Evolutionary conservation across 257 asterid genomes (phyloP).

Genomic region (Solanum bulbocastanum): DNA sequence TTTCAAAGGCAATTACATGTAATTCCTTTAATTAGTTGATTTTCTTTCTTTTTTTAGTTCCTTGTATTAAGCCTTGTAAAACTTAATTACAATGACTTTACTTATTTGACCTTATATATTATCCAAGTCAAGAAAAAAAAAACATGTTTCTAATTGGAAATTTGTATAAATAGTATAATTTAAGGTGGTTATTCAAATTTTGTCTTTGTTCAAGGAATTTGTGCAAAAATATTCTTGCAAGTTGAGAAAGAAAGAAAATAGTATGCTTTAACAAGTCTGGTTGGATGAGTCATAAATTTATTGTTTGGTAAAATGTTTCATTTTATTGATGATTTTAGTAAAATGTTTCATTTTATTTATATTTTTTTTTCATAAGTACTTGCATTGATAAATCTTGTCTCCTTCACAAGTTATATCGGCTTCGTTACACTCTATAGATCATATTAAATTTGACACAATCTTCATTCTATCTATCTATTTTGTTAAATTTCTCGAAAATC

Average conservation of each 20-base stretch:
- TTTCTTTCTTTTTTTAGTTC: background rate
- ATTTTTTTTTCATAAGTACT: no score
- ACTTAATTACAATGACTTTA: background rate
- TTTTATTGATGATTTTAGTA: background rate
- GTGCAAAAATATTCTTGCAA: background rate
- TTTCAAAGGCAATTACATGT: background rate
- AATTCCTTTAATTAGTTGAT: background rate
- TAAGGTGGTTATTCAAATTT: background rate
- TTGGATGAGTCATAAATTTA: background rate
- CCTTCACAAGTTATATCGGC: no score
- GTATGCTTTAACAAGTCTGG: background rate
- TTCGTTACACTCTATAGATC: background rate
- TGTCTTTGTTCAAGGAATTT: background rate
- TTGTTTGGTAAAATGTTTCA: background rate
- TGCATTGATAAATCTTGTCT: no score
- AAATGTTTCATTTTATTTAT: background rate
- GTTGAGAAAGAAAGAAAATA: background rate
- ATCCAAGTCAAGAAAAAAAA: background rate
- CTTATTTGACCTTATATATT: background rate
- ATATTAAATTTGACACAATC: no score
- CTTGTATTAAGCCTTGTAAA: background rate
- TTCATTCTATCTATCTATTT: rapidly evolving
- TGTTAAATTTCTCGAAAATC: background rate
- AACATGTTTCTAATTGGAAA: background rate
- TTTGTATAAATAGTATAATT: background rate